Conservation (phyloP, 1,139 yeast genomes). For the Scheffersomyces quercinus region DNA sequence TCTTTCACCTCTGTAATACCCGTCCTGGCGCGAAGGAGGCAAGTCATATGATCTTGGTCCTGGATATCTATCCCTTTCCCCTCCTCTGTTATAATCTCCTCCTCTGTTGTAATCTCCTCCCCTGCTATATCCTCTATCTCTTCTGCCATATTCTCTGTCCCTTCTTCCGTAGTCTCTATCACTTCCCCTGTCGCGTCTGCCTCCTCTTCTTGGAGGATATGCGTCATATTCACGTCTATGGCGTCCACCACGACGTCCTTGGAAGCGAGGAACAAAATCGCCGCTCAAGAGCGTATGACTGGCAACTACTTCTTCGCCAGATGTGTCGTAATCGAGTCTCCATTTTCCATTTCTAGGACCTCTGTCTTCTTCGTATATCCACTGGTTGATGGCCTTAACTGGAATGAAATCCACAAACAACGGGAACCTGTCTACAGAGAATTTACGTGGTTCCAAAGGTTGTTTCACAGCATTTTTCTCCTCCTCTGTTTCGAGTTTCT, state of each 20-base stretch:
- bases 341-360: slow-evolving; percentile 48
- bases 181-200: slow-evolving; percentile 7
- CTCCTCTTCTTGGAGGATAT: slow-evolving; percentile 5
- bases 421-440: slow-evolving; percentile 23
- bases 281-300: slow-evolving; percentile 43
- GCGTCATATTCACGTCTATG: slow-evolving; percentile 3
- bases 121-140: slow-evolving; percentile 3
- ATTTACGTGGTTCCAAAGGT: slow-evolving; percentile 21
- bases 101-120: slow-evolving; percentile 3
- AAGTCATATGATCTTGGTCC: slow-evolving; percentile 13
- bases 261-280: slow-evolving; percentile 25
- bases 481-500: slow-evolving; percentile 9
- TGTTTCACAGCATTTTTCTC: slow-evolving; percentile 8
- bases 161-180: slow-evolving; percentile 5
- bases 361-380: slow-evolving; percentile 49
- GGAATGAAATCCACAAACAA: slow-evolving; percentile 46
- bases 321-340: slow-evolving; percentile 36
- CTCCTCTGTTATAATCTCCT: neutral
- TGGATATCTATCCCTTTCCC: neutral
- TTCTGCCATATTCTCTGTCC: slow-evolving; percentile 4
- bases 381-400: slow-evolving; percentile 44
- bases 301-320: slow-evolving; percentile 37
- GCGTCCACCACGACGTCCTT: slow-evolving; percentile 10
- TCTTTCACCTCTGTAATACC: slow-evolving; percentile 13
- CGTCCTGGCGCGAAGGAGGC: slow-evolving; percentile 10